phyloP scores from a whole-genome alignment of 2,329 filamentous ascomycete genomes.

The Ceratocystis harringtonii region DNA sequence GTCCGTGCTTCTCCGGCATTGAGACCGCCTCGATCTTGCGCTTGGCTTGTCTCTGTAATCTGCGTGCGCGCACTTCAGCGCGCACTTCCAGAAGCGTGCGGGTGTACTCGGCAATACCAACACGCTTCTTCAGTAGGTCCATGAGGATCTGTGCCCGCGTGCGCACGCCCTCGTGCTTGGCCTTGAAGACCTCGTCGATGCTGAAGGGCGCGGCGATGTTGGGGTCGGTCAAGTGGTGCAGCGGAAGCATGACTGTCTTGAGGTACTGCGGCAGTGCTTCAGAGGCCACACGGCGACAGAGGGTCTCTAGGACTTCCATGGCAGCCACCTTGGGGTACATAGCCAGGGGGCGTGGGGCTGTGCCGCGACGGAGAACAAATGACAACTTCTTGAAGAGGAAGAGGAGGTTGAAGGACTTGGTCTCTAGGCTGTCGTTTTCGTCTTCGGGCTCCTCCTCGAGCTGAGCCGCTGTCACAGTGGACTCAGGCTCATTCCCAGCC shows the following conservation, averaged over 20 bases:
- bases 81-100: slow-evolving; percentile 56
- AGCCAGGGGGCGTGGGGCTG: slow-evolving; percentile 44
- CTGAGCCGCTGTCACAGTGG: neutral
- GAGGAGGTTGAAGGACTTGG: slow-evolving; percentile 34
- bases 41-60: slow-evolving; percentile 66
- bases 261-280: slow-evolving; percentile 47
- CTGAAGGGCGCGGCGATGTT: slow-evolving; percentile 58
- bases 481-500: slow-evolving; percentile 32
- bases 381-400: slow-evolving; percentile 70
- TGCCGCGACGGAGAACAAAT: slow-evolving; percentile 62
- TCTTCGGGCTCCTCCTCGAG: slow-evolving; percentile 12
- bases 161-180: slow-evolving; percentile 54
- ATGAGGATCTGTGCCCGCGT: slow-evolving; percentile 62
- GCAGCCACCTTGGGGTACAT: slow-evolving; percentile 62
- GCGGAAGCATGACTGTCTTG: slow-evolving; percentile 40
- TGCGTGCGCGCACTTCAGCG: slow-evolving; percentile 52
- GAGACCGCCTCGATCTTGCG: slow-evolving; percentile 76
- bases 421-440: slow-evolving; percentile 12
- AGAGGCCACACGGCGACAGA: slow-evolving; percentile 46
- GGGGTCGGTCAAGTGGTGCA: slow-evolving; percentile 74
- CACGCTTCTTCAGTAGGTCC: slow-evolving; percentile 66
- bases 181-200: slow-evolving; percentile 53
- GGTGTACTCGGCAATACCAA: slow-evolving; percentile 72
- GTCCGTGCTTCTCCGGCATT: slow-evolving; percentile 62
- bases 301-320: slow-evolving; percentile 56